Evolutionary conservation across 148 eudicot genomes (phyloP).

Genomic region (Cornus suecica): DNA sequence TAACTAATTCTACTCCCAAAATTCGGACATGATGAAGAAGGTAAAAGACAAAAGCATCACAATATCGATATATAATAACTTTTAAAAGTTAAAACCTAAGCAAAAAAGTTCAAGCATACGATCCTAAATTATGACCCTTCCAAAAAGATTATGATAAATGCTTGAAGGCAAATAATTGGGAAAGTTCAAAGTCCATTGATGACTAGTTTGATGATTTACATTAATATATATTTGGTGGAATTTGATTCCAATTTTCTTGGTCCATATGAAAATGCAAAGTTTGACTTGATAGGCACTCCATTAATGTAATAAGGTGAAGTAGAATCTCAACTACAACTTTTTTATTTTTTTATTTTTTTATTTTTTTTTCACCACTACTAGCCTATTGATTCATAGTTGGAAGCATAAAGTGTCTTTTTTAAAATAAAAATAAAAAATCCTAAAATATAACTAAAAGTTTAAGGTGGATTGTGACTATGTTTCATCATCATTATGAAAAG

Average conservation of each 20-base stretch:
- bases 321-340: neutral
- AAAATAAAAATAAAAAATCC: too few relatives aligned
- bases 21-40: too few relatives aligned
- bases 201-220: neutral
- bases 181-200: neutral
- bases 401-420: neutral
- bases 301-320: neutral
- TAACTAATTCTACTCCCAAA: too few relatives aligned
- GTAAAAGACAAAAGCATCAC: too few relatives aligned
- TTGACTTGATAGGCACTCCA: conserved; percentile 18
- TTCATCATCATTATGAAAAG: too few relatives aligned
- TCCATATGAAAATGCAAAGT: conserved; percentile 17
- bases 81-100: too few relatives aligned
- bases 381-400: neutral
- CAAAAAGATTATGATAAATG: neutral
- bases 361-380: too few relatives aligned
- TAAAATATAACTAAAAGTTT: too few relatives aligned
- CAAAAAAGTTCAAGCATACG: conserved; percentile 8
- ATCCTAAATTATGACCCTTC: conserved; percentile 1
- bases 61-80: too few relatives aligned
- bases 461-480: too few relatives aligned
- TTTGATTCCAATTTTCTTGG: conserved; percentile 25
- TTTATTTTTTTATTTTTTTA: too few relatives aligned
- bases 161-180: neutral
- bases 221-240: conserved; percentile 15